Percentiles rank a stretch among this genome's conserved stretches.
Evolutionary conservation across 2,329 filamentous ascomycete species (phyloP).

Genomic region (Magnaporthales sp.): DNA sequence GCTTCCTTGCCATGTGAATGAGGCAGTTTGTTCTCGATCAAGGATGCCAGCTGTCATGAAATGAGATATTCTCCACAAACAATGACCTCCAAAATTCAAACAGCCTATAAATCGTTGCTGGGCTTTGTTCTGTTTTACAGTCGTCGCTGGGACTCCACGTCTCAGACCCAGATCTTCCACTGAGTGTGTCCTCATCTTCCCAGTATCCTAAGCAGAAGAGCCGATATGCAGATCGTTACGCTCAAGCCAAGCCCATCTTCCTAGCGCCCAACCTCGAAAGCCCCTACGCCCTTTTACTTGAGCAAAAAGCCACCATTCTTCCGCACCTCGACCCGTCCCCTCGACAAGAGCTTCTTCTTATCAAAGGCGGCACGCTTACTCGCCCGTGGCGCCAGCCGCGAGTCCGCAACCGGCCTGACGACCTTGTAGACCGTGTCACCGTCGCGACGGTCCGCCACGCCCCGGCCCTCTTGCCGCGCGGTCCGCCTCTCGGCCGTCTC

Average conservation of each 20-base stretch:
- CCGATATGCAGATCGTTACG: neutral
- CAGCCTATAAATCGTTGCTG: neutral
- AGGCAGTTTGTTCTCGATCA: neutral
- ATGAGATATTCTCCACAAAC: neutral
- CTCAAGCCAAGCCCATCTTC: neutral
- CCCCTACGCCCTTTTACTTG: conserved; percentile 13
- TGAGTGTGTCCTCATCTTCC: neutral
- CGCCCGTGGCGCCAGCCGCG: conserved; percentile 38
- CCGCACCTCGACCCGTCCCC: conserved; percentile 27
- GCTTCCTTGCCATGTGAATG: neutral
- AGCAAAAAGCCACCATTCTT: conserved; percentile 37
- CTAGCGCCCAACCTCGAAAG: neutral
- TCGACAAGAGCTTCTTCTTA: conserved; percentile 36
- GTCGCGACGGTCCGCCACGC: conserved; percentile 33
- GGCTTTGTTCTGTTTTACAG: neutral
- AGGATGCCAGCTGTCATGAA: neutral
- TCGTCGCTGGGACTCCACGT: neutral
- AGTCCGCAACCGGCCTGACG: conserved; percentile 32
- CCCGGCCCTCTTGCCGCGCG: neutral
- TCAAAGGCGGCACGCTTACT: conserved; percentile 30
- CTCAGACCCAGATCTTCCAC: neutral
- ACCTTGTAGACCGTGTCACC: conserved; percentile 46
- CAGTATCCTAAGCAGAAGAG: neutral
- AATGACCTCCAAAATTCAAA: neutral
- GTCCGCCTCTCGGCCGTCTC: conserved; percentile 26